Evolutionary conservation across 1,139 yeast genomes (phyloP).

Genomic region (Ogataea hybrid): DNA sequence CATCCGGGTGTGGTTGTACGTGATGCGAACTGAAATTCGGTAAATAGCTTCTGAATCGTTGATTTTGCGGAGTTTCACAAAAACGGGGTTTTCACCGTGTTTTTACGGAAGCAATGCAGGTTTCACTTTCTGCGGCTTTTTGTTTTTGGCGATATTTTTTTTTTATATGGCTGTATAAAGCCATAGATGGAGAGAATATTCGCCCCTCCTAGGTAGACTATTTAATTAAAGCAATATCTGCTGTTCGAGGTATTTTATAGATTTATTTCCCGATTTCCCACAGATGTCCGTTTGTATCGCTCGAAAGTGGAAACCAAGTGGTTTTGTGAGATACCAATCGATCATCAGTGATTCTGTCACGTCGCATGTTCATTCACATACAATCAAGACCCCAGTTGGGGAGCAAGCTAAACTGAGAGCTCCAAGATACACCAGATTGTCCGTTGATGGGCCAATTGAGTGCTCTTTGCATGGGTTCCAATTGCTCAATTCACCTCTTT

Average conservation of each 20-base stretch:
- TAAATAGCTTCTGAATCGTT: no score
- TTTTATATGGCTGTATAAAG: not conserved
- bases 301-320: slow-evolving; percentile 5
- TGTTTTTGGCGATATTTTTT: slow-evolving; percentile 5
- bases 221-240: slow-evolving; percentile 1
- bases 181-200: not conserved
- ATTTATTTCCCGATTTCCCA: not conserved
- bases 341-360: slow-evolving; percentile 16
- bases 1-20: no score
- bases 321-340: slow-evolving; percentile 18
- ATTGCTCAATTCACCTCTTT: slow-evolving; percentile 75
- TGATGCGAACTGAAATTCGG: no score
- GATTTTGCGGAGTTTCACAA: slow-evolving; percentile 10
- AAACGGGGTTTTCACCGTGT: slow-evolving; percentile 7
- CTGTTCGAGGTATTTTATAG: not conserved
- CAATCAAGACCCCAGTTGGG: slow-evolving; percentile 58
- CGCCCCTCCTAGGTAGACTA: slow-evolving; percentile 1
- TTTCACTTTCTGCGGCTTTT: slow-evolving; percentile 12
- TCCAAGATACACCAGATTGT: slow-evolving; percentile 59
- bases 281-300: slow-evolving; percentile 14
- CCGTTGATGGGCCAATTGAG: slow-evolving; percentile 81
- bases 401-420: slow-evolving; percentile 50
- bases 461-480: slow-evolving; percentile 74
- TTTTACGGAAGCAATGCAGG: slow-evolving; percentile 11
- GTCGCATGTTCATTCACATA: slow-evolving; percentile 26